Base-by-base conservation (phyloP, 2,329 filamentous ascomycete species). In the Neofusicoccum cordaticola region DNA sequence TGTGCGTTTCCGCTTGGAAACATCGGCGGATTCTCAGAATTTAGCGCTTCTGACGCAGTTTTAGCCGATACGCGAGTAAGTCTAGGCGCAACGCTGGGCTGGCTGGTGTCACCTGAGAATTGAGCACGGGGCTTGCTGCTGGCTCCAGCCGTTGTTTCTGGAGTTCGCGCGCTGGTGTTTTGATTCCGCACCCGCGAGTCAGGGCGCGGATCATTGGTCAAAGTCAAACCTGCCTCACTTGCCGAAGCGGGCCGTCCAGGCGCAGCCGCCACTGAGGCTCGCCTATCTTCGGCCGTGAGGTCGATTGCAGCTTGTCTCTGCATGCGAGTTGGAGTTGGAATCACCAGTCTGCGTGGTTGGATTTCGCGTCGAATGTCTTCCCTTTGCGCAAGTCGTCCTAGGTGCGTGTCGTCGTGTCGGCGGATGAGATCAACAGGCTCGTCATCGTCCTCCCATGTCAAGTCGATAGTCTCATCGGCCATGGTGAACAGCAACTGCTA, bases 131-230 rank as follows among this genome's bases (percentile, higher is more conserved):
- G 17, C 41, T 47, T 48, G 56, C 41, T 60, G 56, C 56, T 60
- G 9, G 27, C 41, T 35, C 34, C 56, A 34, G 31, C 42, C 42
- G 41, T 47, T 13, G 56, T 60, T 48, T 31, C n/a, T 47, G 42
- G 42, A 60, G 56, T 37, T 47, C 53, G 53, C 41, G 56, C n/a
- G 42, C 41, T 60, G 41, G 47, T 62, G 58, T 62, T 62, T 62
- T 62, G 58, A 62, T 62, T 62, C 47, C 45, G 34, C 58, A 12
- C 9, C 34, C 45, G 45, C 58, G 58, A 62, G 47, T 62, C 45
- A 62, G 45, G 35, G 13, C 17, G 58, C 44, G 8, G 15, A 34
- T 51, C 47, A 51, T 62, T 62, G 45, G 58, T 13, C 45, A 27
- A 42, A 34, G 42, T 17, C 22, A 12, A 44, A n/a, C 22, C 52